A percentile compares a stretch with the other conserved stretches of the same genome.
phyloP scores from a whole-genome alignment of 139 green algal species.

The Desmodesmus armatus region DNA sequence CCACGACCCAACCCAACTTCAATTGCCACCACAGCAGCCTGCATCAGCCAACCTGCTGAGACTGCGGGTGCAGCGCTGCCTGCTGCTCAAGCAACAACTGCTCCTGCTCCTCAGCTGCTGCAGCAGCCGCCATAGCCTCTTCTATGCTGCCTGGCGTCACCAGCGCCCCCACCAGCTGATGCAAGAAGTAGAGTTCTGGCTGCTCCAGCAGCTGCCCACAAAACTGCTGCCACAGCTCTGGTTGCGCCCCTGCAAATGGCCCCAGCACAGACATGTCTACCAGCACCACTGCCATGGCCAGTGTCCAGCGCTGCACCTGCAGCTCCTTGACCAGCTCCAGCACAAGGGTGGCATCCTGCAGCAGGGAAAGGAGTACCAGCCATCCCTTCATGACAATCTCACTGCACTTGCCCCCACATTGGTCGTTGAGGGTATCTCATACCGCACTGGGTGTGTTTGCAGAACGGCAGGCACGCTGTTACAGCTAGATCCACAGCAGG shows the following conservation, averaged over 20 bases:
- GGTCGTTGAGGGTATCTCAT: too few species aligned
- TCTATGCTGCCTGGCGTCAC: background rate
- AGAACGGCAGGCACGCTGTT: background rate
- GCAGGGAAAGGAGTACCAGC: too few species aligned
- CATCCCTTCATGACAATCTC: too few species aligned
- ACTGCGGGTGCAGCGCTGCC: background rate
- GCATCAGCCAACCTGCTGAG: slow-evolving; percentile 5
- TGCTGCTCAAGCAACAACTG: background rate
- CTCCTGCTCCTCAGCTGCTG: background rate
- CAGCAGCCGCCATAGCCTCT: background rate
- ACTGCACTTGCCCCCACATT: too few species aligned
- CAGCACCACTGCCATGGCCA: slow-evolving; percentile 70
- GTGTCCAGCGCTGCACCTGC: slow-evolving; percentile 50
- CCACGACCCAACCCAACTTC: too few species aligned
- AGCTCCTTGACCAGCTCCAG: slow-evolving; percentile 55
- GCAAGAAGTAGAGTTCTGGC: slow-evolving; percentile 42
- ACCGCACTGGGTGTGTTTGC: background rate
- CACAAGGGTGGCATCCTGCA: slow-evolving; percentile 53
- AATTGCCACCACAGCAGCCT: too few species aligned
- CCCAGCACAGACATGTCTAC: slow-evolving; percentile 55
- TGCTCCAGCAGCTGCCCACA: slow-evolving; percentile 18
- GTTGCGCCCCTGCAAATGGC: slow-evolving; percentile 48
- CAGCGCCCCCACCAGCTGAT: slow-evolving; percentile 40
- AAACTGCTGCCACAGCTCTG: slow-evolving; percentile 49
- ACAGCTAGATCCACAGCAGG: background rate